Conservation (phyloP, 2,329 filamentous ascomycete genomes). For the Mollisiaceae sp. region DNA sequence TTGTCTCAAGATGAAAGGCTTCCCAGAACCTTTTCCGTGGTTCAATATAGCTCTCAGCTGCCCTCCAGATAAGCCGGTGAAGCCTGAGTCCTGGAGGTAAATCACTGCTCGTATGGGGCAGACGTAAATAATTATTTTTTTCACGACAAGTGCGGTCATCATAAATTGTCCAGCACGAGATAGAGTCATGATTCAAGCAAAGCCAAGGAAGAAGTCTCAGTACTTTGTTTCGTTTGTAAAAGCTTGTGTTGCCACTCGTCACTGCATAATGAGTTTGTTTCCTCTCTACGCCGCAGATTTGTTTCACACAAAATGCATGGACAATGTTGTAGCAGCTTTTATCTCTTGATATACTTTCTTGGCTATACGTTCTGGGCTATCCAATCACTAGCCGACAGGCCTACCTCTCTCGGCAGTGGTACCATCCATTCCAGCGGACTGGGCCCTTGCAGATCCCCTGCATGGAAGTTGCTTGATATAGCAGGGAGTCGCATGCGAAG, state of each 20-base stretch:
- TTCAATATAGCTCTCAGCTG: not conserved
- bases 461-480: conserved; percentile 23
- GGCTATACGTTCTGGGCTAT: not conserved
- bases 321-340: conserved; percentile 21
- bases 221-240: conserved; percentile 26
- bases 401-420: conserved; percentile 15
- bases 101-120: conserved; percentile 19
- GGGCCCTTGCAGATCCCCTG: conserved; percentile 20
- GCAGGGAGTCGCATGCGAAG: conserved; percentile 10
- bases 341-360: conserved; percentile 22
- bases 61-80: not conserved
- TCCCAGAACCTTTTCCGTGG: conserved; percentile 7
- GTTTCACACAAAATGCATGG: conserved; percentile 29
- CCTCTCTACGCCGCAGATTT: conserved; percentile 24
- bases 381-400: conserved; percentile 22
- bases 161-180: conserved; percentile 1
- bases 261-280: conserved; percentile 29
- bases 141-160: conserved; percentile 25
- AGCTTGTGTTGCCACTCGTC: conserved; percentile 8
- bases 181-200: not conserved
- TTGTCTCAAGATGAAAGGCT: conserved; percentile 5
- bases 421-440: conserved; percentile 17
- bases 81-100: not conserved
- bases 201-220: not conserved
- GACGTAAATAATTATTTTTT: not conserved